Evolutionary conservation across 768 basidiomycete genomes (phyloP), one percentile per base, ranked within the genome.

Genomic region (Austroboletus eburneus): DNA sequence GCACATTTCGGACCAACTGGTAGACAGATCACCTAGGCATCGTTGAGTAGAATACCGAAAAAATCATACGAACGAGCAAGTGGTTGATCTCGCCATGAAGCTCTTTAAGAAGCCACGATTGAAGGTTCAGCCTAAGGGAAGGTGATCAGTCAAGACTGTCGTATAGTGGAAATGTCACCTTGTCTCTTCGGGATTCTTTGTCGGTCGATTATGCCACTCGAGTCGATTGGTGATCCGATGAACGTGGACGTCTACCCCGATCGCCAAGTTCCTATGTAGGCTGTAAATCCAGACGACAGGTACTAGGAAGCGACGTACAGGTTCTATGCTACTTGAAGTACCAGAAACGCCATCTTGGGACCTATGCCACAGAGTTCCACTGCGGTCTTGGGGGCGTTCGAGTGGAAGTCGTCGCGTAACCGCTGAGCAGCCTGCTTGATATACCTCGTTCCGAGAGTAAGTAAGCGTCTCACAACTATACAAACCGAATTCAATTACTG

Each of bases 201-300:
- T 94, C 6, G 80, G 81, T 3, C 78, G 81, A 50, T 80, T 79
- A 65, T 98, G 95, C 95, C 95, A 99, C 33, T 88, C 83, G 2
- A 99, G 66, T 14, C 92, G 74, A 56, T 98, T 94, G 22, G 93
- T 93, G 43, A 99, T 97, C 6, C 95, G 74, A 56, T 97, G 93
- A 7, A 97, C 93, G 63, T 99, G 95, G 0, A 91, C 87, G 56
- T 99, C 95, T 0, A 98, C 95, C 0, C 94, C 95, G 27, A 97
- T 95, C 1, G 95, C 95, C 21, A 77, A 72, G 56, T 92, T 91
- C 38, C 88, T 91, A 16, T 7, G 20, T 17, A 14, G 4, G 4
- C 5, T 6, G 12, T 6, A 12, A 12, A 27, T 27, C 27, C 12
- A 12, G 14, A 23, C 8, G 8, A 14, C 30, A 32, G 5, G 8